These are phyloP conservation scores for Hanseniaspora hatyaiensis DNA, from an alignment of 805 yeast species.

Conservation along the genomic window DNA sequence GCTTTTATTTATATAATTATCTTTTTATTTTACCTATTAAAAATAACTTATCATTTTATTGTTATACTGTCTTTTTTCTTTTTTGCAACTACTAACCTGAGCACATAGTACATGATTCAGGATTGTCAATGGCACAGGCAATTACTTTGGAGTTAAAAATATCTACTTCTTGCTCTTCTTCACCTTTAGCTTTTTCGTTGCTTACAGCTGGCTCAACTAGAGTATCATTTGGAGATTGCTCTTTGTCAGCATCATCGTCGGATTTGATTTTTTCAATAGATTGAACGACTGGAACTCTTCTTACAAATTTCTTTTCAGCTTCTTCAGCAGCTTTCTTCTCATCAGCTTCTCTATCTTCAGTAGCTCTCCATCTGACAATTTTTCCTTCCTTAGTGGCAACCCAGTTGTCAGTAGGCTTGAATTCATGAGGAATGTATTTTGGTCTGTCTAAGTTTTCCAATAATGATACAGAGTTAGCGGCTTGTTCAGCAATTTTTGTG, in stretches of 20 bases:
- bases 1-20: too few relatives aligned
- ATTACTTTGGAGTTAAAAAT: slow-evolving; percentile 86
- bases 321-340: slow-evolving; percentile 17
- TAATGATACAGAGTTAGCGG: slow-evolving; percentile 43
- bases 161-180: slow-evolving; percentile 47
- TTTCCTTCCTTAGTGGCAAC: slow-evolving; percentile 18
- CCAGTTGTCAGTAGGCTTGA: slow-evolving; percentile 18
- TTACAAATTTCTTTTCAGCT: slow-evolving; percentile 16
- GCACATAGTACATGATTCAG: slow-evolving; percentile 98
- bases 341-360: slow-evolving; percentile 16
- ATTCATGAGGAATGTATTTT: slow-evolving; percentile 26
- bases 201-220: slow-evolving; percentile 26
- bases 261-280: background rate
- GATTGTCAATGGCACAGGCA: slow-evolving; percentile 94
- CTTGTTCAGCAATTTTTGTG: slow-evolving; percentile 85
- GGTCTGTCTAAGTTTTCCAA: slow-evolving; percentile 32
- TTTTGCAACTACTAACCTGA: slow-evolving; percentile 51
- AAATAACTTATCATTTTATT: background rate
- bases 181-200: slow-evolving; percentile 28
- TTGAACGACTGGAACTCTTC: slow-evolving; percentile 4
- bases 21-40: background rate
- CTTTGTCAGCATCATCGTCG: background rate
- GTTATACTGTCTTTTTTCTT: background rate
- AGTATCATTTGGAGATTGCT: slow-evolving; percentile 16
- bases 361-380: slow-evolving; percentile 16